Percentiles rank a stretch among this genome's conserved stretches.
Evolutionary conservation across 371 early-diverging fungal species (phyloP).

Genomic region (Quaeritorhiza haematococci): DNA sequence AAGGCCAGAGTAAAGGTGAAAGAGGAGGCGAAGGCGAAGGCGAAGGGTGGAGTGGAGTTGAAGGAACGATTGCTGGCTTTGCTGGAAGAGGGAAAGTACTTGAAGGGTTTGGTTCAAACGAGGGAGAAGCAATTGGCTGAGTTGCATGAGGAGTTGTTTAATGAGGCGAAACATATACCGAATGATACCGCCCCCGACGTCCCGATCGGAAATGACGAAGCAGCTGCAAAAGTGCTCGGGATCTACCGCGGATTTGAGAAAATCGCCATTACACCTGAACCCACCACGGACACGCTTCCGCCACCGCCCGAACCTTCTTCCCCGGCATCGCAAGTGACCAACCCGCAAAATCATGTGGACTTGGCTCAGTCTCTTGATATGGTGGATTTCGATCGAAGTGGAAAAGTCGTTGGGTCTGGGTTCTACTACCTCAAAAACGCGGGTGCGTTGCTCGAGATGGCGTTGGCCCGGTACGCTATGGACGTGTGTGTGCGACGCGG

Average conservation of each 20-base stretch:
- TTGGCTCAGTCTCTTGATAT: slow-evolving; percentile 60
- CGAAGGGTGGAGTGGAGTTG: background rate
- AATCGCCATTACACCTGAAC: background rate
- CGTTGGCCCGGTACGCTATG: slow-evolving; percentile 80
- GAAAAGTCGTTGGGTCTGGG: slow-evolving; percentile 75
- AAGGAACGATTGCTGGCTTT: slow-evolving; percentile 26
- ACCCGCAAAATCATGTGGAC: slow-evolving; percentile 54
- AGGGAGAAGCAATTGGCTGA: slow-evolving; percentile 35
- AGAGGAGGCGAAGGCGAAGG: background rate
- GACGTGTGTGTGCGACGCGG: slow-evolving; percentile 68
- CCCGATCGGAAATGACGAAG: slow-evolving; percentile 63
- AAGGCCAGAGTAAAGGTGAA: background rate
- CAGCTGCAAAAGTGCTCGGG: slow-evolving; percentile 49
- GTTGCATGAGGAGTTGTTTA: slow-evolving; percentile 43
- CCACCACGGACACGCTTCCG: slow-evolving; percentile 13
- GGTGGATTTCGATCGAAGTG: slow-evolving; percentile 81
- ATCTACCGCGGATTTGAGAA: slow-evolving; percentile 23
- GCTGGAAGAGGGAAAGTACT: slow-evolving; percentile 38
- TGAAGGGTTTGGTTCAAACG: slow-evolving; percentile 41
- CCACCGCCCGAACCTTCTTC: slow-evolving; percentile 10
- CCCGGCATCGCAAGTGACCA: slow-evolving; percentile 33
- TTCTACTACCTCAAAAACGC: slow-evolving; percentile 83
- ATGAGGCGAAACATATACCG: slow-evolving; percentile 60
- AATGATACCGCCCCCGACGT: slow-evolving; percentile 63
- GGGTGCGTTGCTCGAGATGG: slow-evolving; percentile 81